Base-by-base conservation (phyloP, 2,329 filamentous ascomycete genomes). In the Sphaerulina populicola region DNA sequence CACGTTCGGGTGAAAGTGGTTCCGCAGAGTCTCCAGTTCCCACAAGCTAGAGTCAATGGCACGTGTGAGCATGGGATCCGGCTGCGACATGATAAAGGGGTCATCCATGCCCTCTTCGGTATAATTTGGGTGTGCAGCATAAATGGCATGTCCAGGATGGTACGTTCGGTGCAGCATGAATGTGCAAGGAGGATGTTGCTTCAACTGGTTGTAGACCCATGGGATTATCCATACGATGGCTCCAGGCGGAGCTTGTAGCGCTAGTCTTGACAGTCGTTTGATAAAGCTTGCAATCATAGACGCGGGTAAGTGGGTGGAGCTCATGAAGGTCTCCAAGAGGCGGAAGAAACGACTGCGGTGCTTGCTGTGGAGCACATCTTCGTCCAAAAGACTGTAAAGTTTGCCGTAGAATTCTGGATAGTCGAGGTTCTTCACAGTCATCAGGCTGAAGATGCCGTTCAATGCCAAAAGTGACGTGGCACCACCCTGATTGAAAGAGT, bases 1-100 rank as follows among this genome's bases (percentile, higher is more conserved):
- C 21, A 98, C 88, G 61, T 97, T 98, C 11, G 94, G 93, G 66
- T 98, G 93, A 69, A 94, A 97, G 69, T 98, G 94, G 0, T 82
- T 84, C 68, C 94, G 88, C 51, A 97, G 74, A 52, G 88, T 89
- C 54, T 94, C 86, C 47, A 98, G 77, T 68, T 98, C 93, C 94
- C 93, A 98, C 6, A 98, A 72, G 67, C 85, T 89, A 69, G 88
- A 95, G 52, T 97, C 89, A 53, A 98, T 87, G 14, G 94, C 93
- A 36, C 77, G 71, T 0, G 90, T 96, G 67, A 85, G 77, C 77
- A 89, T 87, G 0, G 93, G 94, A 57, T 98, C 88, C 27, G 73
- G 63, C 69, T 96, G 88, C 4, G 80, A 72, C 46, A 83, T 77
- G 52, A 86, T 68, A 65, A 95, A 98, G 0, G 87, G 85, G 63